Evolutionary conservation across 768 basidiomycete species (phyloP), one percentile per base, ranked within the genome.

Genomic region (Polyporus arcularius): DNA sequence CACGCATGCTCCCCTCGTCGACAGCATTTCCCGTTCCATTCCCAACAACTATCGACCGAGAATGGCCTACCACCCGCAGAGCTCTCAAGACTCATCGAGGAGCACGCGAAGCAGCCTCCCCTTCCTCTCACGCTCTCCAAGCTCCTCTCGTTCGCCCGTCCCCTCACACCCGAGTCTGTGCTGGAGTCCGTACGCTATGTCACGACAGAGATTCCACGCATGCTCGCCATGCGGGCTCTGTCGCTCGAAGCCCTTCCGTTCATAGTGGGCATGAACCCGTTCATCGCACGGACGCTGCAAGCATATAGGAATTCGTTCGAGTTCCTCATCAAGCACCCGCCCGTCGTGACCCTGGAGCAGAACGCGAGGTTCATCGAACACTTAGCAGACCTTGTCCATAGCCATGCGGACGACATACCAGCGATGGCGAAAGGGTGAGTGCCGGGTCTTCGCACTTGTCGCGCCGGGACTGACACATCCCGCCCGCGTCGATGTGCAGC

Each of bases 211-310:
- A 85, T 94, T 15, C 92, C 93, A 21, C 80, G 87, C 18, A 80
- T 91, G 53, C 80, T 94, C 35, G 90, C 89, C 1, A 84, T 82
- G 58, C 86, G 92, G 12, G 87, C 91, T 46, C 83, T 83, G 35
- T 86, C 86, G 21, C 78, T 94, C 52, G 90, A 94, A 69, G 75
- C 80, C 0, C 80, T 94, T 35, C 92, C 92, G 0, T 94, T 89
- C 74, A 94, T 94, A 41, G 93, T 94, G 51, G 93, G 91, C 21
- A 92, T 89, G 53, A 94, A 94, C 71, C 92, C 92, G 14, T 92
- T 90, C 73, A 83, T 94, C n/a, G 80, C 88, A 4, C 85, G 82
- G 58, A 85, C 85, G 12, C 78, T 92, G 60, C 76, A 85, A 57
- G 80, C 87, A 6, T 89, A 91, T 74, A 79, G 83, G 65, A 80